These are phyloP conservation scores for Sphagnum tenellum DNA, from an alignment of 225 moss, liverwort and hornwort genomes.

Conservation along the genomic window DNA sequence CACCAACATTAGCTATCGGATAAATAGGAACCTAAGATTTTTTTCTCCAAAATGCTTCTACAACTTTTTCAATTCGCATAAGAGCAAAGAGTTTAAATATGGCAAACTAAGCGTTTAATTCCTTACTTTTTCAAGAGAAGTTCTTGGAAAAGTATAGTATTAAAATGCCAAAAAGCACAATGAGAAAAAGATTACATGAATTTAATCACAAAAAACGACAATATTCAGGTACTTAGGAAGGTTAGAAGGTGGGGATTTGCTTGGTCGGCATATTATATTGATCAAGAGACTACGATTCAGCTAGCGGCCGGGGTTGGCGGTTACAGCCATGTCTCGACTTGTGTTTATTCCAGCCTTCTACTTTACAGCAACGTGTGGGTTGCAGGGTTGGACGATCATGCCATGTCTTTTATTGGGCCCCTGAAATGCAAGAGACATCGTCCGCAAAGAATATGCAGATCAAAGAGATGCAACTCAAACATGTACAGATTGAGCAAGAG, in stretches of 20 bases:
- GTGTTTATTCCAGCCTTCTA: constrained; percentile 76
- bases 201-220: too few relatives aligned
- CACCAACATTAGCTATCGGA: too few relatives aligned
- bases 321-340: constrained; percentile 20
- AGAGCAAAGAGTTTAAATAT: too few relatives aligned
- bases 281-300: constrained; percentile 29
- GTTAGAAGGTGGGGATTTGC: constrained; percentile 71
- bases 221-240: too few relatives aligned
- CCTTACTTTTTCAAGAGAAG: too few relatives aligned
- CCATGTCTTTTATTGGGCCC: constrained; percentile 56
- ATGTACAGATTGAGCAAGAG: constrained; percentile 39
- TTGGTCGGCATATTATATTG: constrained; percentile 57
- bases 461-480: constrained; percentile 43
- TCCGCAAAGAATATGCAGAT: constrained; percentile 47
- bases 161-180: too few relatives aligned
- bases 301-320: constrained; percentile 36
- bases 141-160: too few relatives aligned
- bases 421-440: constrained; percentile 22
- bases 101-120: too few relatives aligned
- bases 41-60: too few relatives aligned
- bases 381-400: constrained; percentile 78
- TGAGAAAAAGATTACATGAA: too few relatives aligned
- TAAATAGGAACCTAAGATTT: too few relatives aligned
- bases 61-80: too few relatives aligned
- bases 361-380: constrained; percentile 63